Evolutionary conservation across 2,329 filamentous ascomycete genomes (phyloP), one percentile per base, ranked within the genome.

Genomic region (Lasiodiplodia sp.): DNA sequence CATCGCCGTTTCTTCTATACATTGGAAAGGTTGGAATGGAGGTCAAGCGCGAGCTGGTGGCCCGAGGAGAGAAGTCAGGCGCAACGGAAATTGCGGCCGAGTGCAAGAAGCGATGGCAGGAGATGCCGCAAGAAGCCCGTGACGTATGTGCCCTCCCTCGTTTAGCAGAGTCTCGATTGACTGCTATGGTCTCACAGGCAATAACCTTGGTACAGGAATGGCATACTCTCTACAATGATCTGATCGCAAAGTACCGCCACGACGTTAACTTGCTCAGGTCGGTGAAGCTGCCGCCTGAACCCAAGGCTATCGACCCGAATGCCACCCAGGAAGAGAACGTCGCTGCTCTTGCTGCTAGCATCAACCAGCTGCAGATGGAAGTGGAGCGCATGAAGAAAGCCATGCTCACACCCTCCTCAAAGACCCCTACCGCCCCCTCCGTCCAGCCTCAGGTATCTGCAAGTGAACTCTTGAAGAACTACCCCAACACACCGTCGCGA

Each of bases 41-140:
- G 23, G 77, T 80, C 47, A 80, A 80, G 72, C 79, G 78, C 66
- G 71, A 76, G 3, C 72, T 81, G 51, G 69, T 73, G 23, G 76
- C 79, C 40, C 72, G 75, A 25, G 78, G 79, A 25, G 75, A 77
- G 67, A 79, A 79, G 69, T 77, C 76, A 4, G 77, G 78, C 12
- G 78, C 78, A 0, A 79, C 77, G 28, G 79, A 80, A n/a, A 79
- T 81, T 57, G 79, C 79, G 0, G 75, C 77, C n/a, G 79, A 81
- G 68, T 81, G 79, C 70, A 75, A 77, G 68, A 72, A 77, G 51
- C 72, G 78, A 47, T 81, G 79, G 79, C 76, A 79, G 69, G 75
- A 74, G 7, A 79, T 80, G 78, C 69, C 72, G 31, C 78, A 80
- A 52, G 78, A 79, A 68, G 77, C 79, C 60, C 79, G 78, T 51